A percentile compares a stretch with the other conserved stretches of the same genome.
These are phyloP conservation scores for Ramaria rubella DNA, from an alignment of 768 basidiomycete species.

Conservation along the genomic window DNA sequence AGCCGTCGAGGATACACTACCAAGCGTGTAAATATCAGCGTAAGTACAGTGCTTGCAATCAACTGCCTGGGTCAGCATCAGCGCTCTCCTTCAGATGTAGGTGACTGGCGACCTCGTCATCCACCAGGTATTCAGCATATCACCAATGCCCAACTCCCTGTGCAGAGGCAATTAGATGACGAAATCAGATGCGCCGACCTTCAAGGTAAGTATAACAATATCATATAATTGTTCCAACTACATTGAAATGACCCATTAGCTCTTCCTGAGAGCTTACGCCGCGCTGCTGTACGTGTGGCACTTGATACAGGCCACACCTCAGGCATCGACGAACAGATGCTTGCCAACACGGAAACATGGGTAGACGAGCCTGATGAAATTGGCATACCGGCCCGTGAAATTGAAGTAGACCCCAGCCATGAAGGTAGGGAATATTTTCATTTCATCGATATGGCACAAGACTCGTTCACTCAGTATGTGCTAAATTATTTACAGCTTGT, in stretches of 20 bases:
- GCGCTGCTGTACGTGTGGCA: not conserved
- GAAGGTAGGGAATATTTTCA: constrained; percentile 2
- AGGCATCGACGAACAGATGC: not conserved
- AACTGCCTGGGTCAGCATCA: too few species aligned
- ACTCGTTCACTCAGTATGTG: not conserved
- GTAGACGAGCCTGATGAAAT: not conserved
- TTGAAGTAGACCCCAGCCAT: not conserved
- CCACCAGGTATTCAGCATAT: not conserved
- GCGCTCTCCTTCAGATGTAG: too few species aligned
- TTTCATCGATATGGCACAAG: not conserved
- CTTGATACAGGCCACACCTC: not conserved
- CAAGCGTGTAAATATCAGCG: too few species aligned
- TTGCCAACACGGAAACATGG: not conserved
- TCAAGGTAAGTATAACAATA: not conserved
- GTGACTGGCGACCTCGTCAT: not conserved
- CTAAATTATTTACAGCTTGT: not conserved
- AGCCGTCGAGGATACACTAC: too few species aligned
- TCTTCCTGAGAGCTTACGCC: not conserved
- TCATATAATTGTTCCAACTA: not conserved
- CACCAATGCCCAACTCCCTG: not conserved
- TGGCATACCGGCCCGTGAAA: not conserved
- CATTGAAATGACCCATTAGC: not conserved
- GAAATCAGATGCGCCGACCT: not conserved
- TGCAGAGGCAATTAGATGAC: not conserved
- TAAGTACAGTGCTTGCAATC: too few species aligned